Evolutionary conservation across 345 rosid species (phyloP).

Genomic region (Physaria fendleri): DNA sequence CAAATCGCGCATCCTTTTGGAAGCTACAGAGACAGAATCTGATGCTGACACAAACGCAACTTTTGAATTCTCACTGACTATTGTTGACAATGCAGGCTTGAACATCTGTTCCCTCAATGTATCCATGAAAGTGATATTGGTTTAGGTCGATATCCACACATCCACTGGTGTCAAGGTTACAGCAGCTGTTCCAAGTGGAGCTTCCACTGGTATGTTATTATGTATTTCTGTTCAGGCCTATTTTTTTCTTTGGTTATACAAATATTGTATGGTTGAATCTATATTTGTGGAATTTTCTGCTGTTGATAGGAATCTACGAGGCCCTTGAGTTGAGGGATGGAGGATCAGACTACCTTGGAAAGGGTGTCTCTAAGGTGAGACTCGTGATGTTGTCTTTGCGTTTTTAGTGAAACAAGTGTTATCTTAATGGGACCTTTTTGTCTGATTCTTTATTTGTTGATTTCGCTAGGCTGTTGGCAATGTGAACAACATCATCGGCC

Average conservation of each 20-base stretch:
- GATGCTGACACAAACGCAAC: slow-evolving; percentile 66
- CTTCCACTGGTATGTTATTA: slow-evolving; percentile 71
- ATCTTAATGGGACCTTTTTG: not conserved
- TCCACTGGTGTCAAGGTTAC: slow-evolving; percentile 50
- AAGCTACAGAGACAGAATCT: slow-evolving; percentile 82
- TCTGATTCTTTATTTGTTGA: not conserved
- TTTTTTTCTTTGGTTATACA: not conserved
- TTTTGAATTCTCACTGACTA: slow-evolving; percentile 65
- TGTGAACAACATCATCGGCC: slow-evolving; percentile 72
- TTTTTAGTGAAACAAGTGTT: not conserved
- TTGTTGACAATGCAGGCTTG: slow-evolving; percentile 82
- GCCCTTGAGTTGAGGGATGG: slow-evolving; percentile 97
- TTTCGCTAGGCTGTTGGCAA: slow-evolving; percentile 64
- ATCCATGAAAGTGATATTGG: slow-evolving; percentile 57
- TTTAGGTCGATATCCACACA: slow-evolving; percentile 59
- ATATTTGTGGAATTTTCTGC: not conserved
- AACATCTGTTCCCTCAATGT: slow-evolving; percentile 89
- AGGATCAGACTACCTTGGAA: slow-evolving; percentile 92
- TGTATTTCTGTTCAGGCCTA: not conserved
- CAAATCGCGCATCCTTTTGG: slow-evolving; percentile 74
- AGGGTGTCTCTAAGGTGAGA: slow-evolving; percentile 82
- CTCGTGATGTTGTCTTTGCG: not conserved
- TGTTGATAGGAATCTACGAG: slow-evolving; percentile 66
- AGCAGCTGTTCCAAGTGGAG: slow-evolving; percentile 98
- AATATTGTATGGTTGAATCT: not conserved